phyloP scores from a whole-genome alignment of 2,329 filamentous ascomycete species.

The Neophaeococcomyces mojaviensis region DNA sequence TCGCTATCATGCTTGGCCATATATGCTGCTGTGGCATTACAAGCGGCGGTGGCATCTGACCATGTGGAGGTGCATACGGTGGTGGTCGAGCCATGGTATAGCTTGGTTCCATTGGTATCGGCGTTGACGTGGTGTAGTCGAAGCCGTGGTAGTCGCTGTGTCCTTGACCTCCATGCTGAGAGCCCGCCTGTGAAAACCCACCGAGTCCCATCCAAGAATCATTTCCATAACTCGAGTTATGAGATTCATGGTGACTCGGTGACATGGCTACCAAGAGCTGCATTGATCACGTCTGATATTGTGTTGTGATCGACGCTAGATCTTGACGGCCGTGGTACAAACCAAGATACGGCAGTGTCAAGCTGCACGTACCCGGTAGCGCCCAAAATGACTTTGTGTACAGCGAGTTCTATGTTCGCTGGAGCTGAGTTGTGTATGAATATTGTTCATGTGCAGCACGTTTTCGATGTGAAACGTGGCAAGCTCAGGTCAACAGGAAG shows the following conservation, averaged over 20 bases:
- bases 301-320: conserved; percentile 8
- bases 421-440: not conserved
- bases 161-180: conserved; percentile 60
- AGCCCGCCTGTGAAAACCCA: conserved; percentile 30
- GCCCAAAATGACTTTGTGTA: conserved; percentile 3
- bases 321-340: conserved; percentile 7
- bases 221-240: conserved; percentile 37
- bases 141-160: conserved; percentile 61
- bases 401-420: not conserved
- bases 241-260: conserved; percentile 36
- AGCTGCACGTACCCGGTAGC: conserved; percentile 18
- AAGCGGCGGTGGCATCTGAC: conserved; percentile 52
- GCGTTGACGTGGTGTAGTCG: conserved; percentile 56
- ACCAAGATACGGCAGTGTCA: conserved; percentile 8
- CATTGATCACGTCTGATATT: conserved; percentile 15
- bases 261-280: conserved; percentile 34
- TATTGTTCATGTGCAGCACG: conserved; percentile 1
- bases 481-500: conserved; percentile 6
- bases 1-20: conserved; percentile 79
- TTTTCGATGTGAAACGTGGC: conserved; percentile 8
- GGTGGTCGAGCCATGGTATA: conserved; percentile 51
- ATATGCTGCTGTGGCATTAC: conserved; percentile 56
- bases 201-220: conserved; percentile 41
- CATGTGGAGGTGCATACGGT: conserved; percentile 44
- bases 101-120: conserved; percentile 51